Base-by-base conservation (phyloP, 2,329 filamentous ascomycete species). In the Dactylellina leptospora region DNA sequence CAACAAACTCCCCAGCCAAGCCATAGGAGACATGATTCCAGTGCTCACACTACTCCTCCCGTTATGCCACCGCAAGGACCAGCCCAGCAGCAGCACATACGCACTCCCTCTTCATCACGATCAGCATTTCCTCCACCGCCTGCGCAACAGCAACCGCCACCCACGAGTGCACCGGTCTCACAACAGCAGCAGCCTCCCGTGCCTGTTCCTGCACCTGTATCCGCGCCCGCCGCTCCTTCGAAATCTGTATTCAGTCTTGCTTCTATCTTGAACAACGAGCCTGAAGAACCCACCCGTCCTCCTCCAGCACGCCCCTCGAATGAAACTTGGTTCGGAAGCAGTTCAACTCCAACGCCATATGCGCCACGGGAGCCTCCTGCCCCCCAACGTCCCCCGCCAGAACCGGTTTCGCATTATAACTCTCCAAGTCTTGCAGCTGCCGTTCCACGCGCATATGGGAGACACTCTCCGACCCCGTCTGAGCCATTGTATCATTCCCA, bases 11-110 rank as follows among this genome's bases (percentile, higher is more conserved):
- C 71, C 11, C 54, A 68, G 11, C 2, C 63, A 20, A 53, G 59
- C 18, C 69, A 71, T 44, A 66, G 74, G 61, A 40, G 50, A 11
- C 74, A 72, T 11, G 63, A 72, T 28, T 72, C 74, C n/a, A 30
- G 36, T 4, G 38, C 48, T 23, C 66, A 58, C 9, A 51, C 28
- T 23, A 53, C 66, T 1, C 58, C 66, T 16, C 50, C 56, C 27
- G 44, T 42, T 10, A 50, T 70, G 23, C 58, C 33, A 53, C 27
- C 18, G 28, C 59, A 66, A 36, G 22, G 27, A 3, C 61, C 59
- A 40, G 13, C 5, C 33, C 70, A 71, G 50, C 60, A 74, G 51
- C 60, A 61, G 42, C 56, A 61, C 20, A 62, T 74, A 50, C 56
- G 42, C 13, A 47, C 27, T 53, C 27, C 47, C 1, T 42, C 58